phyloP scores from a whole-genome alignment of 2,329 filamentous ascomycete genomes.

The Xylaria polymorpha region DNA sequence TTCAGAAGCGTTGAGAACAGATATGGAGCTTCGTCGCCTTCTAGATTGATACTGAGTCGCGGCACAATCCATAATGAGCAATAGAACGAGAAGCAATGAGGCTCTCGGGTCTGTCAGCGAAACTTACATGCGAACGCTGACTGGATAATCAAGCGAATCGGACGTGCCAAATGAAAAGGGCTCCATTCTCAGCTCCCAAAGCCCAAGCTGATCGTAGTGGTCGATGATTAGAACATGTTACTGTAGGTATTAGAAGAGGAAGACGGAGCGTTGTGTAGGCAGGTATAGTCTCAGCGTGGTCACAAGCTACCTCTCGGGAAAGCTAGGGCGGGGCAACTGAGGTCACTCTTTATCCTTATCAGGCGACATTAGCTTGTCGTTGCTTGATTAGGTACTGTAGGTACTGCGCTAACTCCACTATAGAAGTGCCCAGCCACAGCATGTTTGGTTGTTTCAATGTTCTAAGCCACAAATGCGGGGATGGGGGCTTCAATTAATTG shows the following conservation, averaged over 20 bases:
- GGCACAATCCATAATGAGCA: constrained; percentile 16
- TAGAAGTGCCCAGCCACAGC: constrained; percentile 18
- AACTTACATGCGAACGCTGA: constrained; percentile 72
- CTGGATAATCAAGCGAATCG: constrained; percentile 80
- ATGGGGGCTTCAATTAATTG: constrained; percentile 18
- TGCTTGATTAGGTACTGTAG: neutral
- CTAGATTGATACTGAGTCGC: constrained; percentile 61
- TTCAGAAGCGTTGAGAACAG: constrained; percentile 82
- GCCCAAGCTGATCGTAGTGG: constrained; percentile 23
- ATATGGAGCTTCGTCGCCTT: constrained; percentile 80
- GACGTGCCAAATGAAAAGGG: constrained; percentile 96
- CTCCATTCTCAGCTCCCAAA: constrained; percentile 71
- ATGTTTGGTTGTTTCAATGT: neutral
- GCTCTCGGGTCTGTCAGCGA: neutral
- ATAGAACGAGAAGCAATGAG: neutral
- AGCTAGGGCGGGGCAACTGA: constrained; percentile 28
- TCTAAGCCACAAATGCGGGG: constrained; percentile 23
- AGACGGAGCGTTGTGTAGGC: neutral
- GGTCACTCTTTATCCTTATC: constrained; percentile 15
- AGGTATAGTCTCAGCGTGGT: neutral
- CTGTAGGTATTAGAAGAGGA: neutral
- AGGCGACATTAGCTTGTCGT: constrained; percentile 13
- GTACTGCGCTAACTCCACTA: neutral
- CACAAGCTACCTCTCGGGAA: constrained; percentile 11
- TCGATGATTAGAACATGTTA: constrained; percentile 14